These are phyloP conservation scores for Linnemannia elongata DNA, from an alignment of 192 early-diverging fungal species.

Conservation along the genomic window DNA sequence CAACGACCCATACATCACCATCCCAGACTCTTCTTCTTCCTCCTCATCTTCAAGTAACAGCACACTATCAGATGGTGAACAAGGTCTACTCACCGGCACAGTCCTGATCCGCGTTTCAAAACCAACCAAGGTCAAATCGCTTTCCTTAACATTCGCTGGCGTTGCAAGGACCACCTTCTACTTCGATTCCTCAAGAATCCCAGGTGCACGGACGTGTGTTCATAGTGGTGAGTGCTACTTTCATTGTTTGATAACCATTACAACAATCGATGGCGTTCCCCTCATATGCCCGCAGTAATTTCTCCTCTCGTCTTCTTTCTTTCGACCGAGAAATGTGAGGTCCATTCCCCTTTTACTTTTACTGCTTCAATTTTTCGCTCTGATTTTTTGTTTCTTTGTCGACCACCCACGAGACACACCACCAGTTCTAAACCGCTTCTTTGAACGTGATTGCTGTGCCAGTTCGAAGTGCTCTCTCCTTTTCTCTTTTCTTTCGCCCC, in stretches of 20 bases:
- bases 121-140: slow-evolving; percentile 40
- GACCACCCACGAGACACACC: not conserved
- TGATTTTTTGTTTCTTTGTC: not conserved
- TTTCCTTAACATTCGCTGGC: slow-evolving; percentile 29
- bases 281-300: not conserved
- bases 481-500: not conserved
- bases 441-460: not conserved
- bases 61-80: not conserved
- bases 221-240: not conserved
- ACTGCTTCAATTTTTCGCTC: not conserved
- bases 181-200: slow-evolving; percentile 36
- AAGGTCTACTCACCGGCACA: slow-evolving; percentile 19
- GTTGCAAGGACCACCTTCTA: slow-evolving; percentile 26
- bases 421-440: not conserved
- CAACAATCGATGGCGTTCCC: not conserved
- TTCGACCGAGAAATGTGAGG: not conserved
- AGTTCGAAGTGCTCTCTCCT: not conserved
- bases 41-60: not conserved
- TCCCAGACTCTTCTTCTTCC: slow-evolving; percentile 16
- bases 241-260: not conserved
- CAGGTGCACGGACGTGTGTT: slow-evolving; percentile 27
- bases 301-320: no score
- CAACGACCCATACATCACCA: slow-evolving; percentile 20
- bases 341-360: not conserved
- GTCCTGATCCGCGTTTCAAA: slow-evolving; percentile 38